Percentiles rank a stretch among this genome's conserved stretches.
Evolutionary conservation across 108 stramenopile genomes (phyloP).

Genomic region (Nitzschia inconspicua): DNA sequence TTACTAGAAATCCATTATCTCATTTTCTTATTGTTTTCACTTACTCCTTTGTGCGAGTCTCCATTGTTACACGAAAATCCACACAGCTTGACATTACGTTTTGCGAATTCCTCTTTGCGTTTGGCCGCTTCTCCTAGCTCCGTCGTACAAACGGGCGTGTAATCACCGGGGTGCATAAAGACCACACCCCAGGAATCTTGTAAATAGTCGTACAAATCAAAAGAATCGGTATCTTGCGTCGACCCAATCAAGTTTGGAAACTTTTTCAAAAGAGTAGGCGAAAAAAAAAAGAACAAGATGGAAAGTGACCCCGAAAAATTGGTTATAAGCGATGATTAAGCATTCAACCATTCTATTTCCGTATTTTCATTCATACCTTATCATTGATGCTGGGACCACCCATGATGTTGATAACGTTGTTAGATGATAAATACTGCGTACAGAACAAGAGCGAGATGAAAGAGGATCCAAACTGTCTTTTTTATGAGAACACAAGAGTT

Average conservation of each 20-base stretch:
- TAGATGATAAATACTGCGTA: too few relatives aligned
- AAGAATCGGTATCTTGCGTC: conserved; percentile 25
- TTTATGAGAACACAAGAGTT: too few relatives aligned
- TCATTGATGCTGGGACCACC: conserved; percentile 11
- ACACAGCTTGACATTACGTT: conserved; percentile 32
- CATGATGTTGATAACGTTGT: background rate
- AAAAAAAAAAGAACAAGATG: background rate
- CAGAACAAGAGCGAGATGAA: too few relatives aligned
- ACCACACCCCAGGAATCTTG: conserved; percentile 39
- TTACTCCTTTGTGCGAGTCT: conserved; percentile 8
- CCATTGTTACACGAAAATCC: conserved; percentile 36
- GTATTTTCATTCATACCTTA: conserved; percentile 9
- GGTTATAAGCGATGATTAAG: background rate
- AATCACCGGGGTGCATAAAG: conserved; percentile 46
- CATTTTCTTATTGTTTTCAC: too few relatives aligned
- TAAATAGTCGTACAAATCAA: conserved; percentile 40
- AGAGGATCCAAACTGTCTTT: too few relatives aligned
- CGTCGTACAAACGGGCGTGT: conserved; percentile 78
- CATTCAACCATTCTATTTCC: background rate
- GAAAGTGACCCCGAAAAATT: background rate
- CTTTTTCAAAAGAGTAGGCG: conserved; percentile 7
- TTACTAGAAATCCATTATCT: too few relatives aligned
- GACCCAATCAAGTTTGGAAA: conserved; percentile 37
- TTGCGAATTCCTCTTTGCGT: conserved; percentile 38
- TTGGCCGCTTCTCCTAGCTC: conserved; percentile 61